Evolutionary conservation across 768 basidiomycete species (phyloP), one percentile per base, ranked within the genome.

Genomic region (Gloeophyllum trabeum): DNA sequence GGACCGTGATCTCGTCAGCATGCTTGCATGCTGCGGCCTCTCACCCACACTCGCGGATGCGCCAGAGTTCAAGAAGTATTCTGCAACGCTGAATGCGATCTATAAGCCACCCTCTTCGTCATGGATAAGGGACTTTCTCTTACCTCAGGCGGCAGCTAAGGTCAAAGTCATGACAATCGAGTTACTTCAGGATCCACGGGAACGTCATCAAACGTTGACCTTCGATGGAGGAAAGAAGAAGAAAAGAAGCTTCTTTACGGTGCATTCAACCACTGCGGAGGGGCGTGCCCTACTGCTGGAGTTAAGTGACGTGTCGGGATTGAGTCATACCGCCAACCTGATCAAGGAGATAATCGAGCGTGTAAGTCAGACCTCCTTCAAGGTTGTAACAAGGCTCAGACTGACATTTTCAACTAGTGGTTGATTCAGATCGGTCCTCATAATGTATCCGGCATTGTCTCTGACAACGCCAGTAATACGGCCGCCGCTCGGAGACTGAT

Each of bases 61-160:
- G 13, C 12, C n/a, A 22, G 32, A 16, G 24, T 41, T 23, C 28
- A 26, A n/a, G 30, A 28, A 24, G 28, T 41, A n/a, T n/a, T 18
- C 35, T 20, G 16, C 41, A 14, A 14, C 41, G 41, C 28, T 43
- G 13, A n/a, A 43, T n/a, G 12, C 23, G 26, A 23, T 34, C 34
- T 28, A 43, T 16, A 22, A 36, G 12, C n/a, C 35, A 19, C 35
- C 14, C 10, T 19, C 42, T 22, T n/a, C 12, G 24, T 10, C 42
- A 5, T 20, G 24, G 6, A 16, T 43, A 28, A 30, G 10, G 16
- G 28, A 30, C 7, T 7, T 7, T 30, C 28, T 30, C 28, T 7
- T 30, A 30, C 28, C 28, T 7, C 16, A 7, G 10, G 10, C 7
- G 7, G 28, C 28, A 16, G 28, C 28, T 7, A 7, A 30, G 16